phyloP scores from a whole-genome alignment of 1,139 yeast genomes.

The Geotrichum phurueaensis region DNA sequence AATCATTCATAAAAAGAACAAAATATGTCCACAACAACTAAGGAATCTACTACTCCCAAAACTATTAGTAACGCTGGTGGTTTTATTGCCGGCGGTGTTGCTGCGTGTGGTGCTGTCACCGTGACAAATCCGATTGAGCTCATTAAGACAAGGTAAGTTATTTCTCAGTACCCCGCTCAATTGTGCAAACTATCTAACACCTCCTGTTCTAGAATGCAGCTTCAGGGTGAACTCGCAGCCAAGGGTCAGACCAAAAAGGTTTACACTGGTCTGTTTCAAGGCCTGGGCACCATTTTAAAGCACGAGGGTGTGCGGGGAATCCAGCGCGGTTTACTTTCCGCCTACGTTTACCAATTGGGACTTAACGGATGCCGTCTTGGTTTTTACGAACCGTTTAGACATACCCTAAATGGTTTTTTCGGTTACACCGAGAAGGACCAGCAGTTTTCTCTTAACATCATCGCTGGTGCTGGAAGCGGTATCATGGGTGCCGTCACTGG shows the following conservation, averaged over 20 bases:
- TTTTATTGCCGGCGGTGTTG: conserved; percentile 86
- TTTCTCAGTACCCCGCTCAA: neutral
- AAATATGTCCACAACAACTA: neutral
- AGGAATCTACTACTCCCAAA: conserved; percentile 12
- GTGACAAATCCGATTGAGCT: conserved; percentile 93
- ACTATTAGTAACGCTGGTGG: conserved; percentile 57
- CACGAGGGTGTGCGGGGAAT: conserved; percentile 84
- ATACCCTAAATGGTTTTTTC: conserved; percentile 48
- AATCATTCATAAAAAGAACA: neutral
- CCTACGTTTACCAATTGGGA: conserved; percentile 78
- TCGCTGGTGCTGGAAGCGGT: conserved; percentile 80
- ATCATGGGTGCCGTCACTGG: conserved; percentile 84
- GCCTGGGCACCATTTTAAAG: conserved; percentile 62
- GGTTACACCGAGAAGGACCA: conserved; percentile 48
- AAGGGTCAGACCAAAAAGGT: conserved; percentile 46
- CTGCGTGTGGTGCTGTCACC: conserved; percentile 97
- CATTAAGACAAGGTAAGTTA: conserved; percentile 55
- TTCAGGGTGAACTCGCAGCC: conserved; percentile 82
- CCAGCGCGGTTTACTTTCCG: conserved; percentile 67
- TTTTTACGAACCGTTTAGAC: conserved; percentile 81
- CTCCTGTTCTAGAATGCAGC: conserved; percentile 60
- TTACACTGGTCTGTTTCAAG: conserved; percentile 83
- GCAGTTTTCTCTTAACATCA: conserved; percentile 55
- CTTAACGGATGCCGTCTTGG: conserved; percentile 93
- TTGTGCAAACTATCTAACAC: neutral